Evolutionary conservation across 163 green algal genomes (phyloP).

Genomic region (Picocystis sp.): DNA sequence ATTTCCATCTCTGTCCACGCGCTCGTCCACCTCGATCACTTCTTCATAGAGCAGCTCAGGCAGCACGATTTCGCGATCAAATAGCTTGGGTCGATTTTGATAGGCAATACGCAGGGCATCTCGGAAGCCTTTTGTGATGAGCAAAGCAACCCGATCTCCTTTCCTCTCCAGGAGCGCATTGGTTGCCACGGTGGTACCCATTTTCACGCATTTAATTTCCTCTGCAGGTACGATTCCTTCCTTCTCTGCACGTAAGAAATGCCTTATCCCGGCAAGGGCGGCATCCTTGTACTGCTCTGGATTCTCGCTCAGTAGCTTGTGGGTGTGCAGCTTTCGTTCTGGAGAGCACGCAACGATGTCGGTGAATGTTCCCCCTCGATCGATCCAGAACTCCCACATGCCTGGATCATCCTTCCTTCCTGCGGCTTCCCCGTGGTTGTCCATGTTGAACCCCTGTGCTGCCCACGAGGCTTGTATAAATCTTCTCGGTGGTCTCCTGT

Average conservation of each 20-base stretch:
- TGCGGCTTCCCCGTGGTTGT: no score
- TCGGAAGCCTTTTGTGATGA: conserved; percentile 68
- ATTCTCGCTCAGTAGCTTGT: conserved; percentile 90
- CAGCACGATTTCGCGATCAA: conserved; percentile 42
- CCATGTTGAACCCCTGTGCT: no score
- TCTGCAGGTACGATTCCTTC: conserved; percentile 30
- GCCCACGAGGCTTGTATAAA: no score
- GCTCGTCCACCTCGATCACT: conserved; percentile 80
- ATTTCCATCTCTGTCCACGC: conserved; percentile 12
- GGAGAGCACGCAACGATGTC: conserved; percentile 66
- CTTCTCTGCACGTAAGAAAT: conserved; percentile 69
- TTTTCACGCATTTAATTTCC: conserved; percentile 69
- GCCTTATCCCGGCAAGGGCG: conserved; percentile 78
- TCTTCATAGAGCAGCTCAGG: conserved; percentile 21
- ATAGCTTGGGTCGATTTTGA: conserved; percentile 86
- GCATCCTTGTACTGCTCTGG: conserved; percentile 85
- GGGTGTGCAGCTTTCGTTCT: not conserved
- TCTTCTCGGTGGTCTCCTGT: no score
- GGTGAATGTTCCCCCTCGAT: conserved; percentile 93
- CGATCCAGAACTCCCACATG: conserved; percentile 60
- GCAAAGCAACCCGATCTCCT: conserved; percentile 54
- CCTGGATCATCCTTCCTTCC: no score
- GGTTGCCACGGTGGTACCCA: conserved; percentile 97
- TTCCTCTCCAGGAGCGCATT: conserved; percentile 94
- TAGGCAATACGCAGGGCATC: conserved; percentile 95